Base-by-base conservation (phyloP, 2,329 filamentous ascomycete genomes). In the Aaosphaeria pasadenensis region DNA sequence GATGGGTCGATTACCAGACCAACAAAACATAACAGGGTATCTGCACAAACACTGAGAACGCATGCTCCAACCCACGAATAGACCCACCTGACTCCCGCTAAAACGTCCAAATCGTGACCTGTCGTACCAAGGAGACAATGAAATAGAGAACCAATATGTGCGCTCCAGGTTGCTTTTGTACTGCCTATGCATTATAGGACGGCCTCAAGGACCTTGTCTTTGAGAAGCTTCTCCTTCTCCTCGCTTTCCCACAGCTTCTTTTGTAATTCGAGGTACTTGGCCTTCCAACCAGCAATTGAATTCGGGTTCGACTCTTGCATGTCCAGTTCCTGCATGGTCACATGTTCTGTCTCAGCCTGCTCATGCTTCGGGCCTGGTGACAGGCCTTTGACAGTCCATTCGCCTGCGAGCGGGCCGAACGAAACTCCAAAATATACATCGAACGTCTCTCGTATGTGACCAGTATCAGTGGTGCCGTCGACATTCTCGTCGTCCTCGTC, bases 371-470 rank as follows among this genome's bases (percentile, higher is more conserved):
- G 50, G 17, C 39, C 39, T 3, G 63, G 49, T 28, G 50, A 49
- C 7, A 77, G 45, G 0, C 72, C 72, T 43, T 74, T 74, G 11
- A 73, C 64, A 17, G 62, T 63, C 60, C 76, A 77, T 42, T 71
- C 66, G 0, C 73, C 75, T 1, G 57, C 64, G 32, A 75, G 59
- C 0, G 67, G 66, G 3, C 72, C 74, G 53, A 76, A 70, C 1
- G 63, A 60, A 2, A 73, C 65, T 2, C 58, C 66, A 64, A 76
- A 77, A 30, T 56, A 67, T 1, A 78, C 59, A 45, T 78, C 75
- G 45, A 73, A 77, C 0, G 71, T 66, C 44, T 74, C 70, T 30
- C 64, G 63, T 13, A 73, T 57, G 4, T 38, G 53, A 1, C 49
- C 57, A 28, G 51, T 45, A 7, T 52, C 48, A 5, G 55, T 33